Evolutionary conservation across 371 early-diverging fungal genomes (phyloP).

Genomic region (Haplosporangium sp.): DNA sequence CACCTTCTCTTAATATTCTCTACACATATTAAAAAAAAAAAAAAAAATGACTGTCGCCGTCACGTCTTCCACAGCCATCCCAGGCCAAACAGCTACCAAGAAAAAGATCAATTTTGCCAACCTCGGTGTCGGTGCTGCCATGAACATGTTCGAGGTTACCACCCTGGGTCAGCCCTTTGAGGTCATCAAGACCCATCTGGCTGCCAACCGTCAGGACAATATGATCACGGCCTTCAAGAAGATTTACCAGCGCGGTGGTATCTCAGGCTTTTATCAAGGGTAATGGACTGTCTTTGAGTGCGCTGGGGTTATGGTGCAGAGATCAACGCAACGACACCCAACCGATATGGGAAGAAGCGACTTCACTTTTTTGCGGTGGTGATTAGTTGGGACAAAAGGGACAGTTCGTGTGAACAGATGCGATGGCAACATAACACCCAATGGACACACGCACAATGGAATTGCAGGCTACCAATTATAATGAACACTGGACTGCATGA

Average conservation of each 20-base stretch:
- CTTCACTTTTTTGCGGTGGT: no score
- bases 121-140: constrained; percentile 52
- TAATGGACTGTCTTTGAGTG: constrained; percentile 4
- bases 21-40: background rate
- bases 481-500: no score
- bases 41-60: constrained; percentile 31
- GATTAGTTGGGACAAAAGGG: no score
- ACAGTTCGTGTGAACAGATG: no score
- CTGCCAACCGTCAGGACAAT: constrained; percentile 85
- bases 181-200: constrained; percentile 90
- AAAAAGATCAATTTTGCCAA: constrained; percentile 55
- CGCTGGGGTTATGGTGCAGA: no score
- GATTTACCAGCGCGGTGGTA: constrained; percentile 83
- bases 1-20: background rate
- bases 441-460: no score
- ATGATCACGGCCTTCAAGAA: constrained; percentile 69
- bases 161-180: constrained; percentile 94
- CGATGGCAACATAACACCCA: no score
- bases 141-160: constrained; percentile 88
- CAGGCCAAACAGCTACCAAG: constrained; percentile 27
- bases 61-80: constrained; percentile 12
- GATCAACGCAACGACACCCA: no score
- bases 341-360: no score
- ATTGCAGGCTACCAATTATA: no score
- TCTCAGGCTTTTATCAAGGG: constrained; percentile 87